A percentile compares a stretch with the other conserved stretches of the same genome.
Conservation (phyloP, 2,329 filamentous ascomycete species). For the Didymellaceae sp. region DNA sequence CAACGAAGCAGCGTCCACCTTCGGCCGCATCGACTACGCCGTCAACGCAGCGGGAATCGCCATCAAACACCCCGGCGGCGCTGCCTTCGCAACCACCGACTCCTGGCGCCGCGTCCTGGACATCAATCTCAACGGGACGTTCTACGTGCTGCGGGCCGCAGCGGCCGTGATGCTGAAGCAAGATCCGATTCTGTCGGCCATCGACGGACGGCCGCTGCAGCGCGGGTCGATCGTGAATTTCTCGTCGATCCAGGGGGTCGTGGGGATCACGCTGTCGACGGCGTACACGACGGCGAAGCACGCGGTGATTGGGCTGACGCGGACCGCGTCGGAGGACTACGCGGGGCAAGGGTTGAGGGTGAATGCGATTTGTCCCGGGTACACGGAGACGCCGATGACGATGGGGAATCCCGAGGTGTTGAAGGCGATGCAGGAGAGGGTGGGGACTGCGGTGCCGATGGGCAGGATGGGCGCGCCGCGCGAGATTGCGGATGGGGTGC, state of each 20-base stretch:
- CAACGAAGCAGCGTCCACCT: conserved; percentile 31
- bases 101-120: conserved; percentile 53
- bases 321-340: conserved; percentile 53
- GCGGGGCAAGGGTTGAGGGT: conserved; percentile 50
- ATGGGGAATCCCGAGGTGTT: conserved; percentile 25
- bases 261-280: conserved; percentile 49
- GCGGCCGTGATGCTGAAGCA: conserved; percentile 55
- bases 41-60: conserved; percentile 53
- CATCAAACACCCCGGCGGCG: conserved; percentile 49
- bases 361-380: conserved; percentile 46
- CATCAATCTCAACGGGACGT: conserved; percentile 54
- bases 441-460: conserved; percentile 34
- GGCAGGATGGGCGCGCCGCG: conserved; percentile 26
- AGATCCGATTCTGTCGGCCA: conserved; percentile 47
- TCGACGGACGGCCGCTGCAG: conserved; percentile 44
- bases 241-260: conserved; percentile 48
- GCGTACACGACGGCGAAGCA: conserved; percentile 50
- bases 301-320: conserved; percentile 52
- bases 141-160: conserved; percentile 51
- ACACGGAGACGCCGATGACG: conserved; percentile 33
- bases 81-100: conserved; percentile 43
- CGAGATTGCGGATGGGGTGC: conserved; percentile 39
- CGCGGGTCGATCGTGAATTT: conserved; percentile 49
- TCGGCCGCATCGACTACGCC: conserved; percentile 52
- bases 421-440: conserved; percentile 34